Conservation (phyloP, 345 rosid species). For the Rhizophora mangle region DNA sequence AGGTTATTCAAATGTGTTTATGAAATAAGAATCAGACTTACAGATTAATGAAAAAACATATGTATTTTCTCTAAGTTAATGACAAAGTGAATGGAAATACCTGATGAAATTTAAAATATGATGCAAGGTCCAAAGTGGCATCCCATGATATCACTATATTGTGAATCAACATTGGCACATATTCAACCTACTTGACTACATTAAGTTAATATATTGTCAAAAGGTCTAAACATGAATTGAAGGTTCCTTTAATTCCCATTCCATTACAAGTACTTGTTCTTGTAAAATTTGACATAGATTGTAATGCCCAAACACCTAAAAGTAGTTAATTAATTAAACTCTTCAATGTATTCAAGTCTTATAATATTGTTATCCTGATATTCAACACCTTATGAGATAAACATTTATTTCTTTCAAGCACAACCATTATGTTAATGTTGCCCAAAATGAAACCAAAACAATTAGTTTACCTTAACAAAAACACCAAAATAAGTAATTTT, state of each 20-base stretch:
- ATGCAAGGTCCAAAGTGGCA: slow-evolving; percentile 83
- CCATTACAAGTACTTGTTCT: background rate
- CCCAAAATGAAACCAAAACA: background rate
- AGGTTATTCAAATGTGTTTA: background rate
- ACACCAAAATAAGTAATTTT: slow-evolving; percentile 89
- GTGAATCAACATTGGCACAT: slow-evolving; percentile 82
- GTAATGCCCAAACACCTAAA: background rate
- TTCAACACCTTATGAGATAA: background rate
- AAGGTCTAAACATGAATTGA: slow-evolving; percentile 1
- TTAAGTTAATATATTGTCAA: background rate
- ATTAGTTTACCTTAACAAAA: slow-evolving; percentile 70
- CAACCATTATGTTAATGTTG: background rate
- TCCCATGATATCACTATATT: slow-evolving; percentile 95
- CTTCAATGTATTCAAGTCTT: background rate
- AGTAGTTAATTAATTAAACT: background rate
- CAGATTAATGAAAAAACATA: background rate
- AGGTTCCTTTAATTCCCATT: background rate
- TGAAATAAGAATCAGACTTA: background rate
- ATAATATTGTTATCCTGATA: background rate
- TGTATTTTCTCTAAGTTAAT: background rate
- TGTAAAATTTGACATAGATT: background rate
- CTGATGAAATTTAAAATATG: slow-evolving; percentile 83
- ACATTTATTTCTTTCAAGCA: background rate
- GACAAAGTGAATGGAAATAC: slow-evolving; percentile 34
- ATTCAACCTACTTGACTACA: slow-evolving; percentile 65